phyloP scores from a whole-genome alignment of 768 basidiomycete species.

The Clathrus columnatus region DNA sequence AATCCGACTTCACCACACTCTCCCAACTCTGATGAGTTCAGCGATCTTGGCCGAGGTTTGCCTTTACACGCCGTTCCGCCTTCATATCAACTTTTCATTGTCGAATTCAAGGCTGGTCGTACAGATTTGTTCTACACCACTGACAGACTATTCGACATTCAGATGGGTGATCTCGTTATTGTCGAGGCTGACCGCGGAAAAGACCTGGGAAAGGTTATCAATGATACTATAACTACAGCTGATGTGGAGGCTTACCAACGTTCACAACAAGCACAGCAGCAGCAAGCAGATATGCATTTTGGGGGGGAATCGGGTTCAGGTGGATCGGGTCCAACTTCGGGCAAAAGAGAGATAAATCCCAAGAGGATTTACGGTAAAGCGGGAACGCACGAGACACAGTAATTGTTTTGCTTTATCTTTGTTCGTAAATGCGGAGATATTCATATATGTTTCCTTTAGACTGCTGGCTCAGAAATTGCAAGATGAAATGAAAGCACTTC shows the following conservation, averaged over 20 bases:
- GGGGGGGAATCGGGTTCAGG: slow-evolving; percentile 27
- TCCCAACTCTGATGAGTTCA: slow-evolving; percentile 19
- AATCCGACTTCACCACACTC: slow-evolving; percentile 3
- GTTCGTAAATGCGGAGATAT: not conserved
- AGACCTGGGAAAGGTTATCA: slow-evolving; percentile 86
- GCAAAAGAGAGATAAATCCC: slow-evolving; percentile 90
- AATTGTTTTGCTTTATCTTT: slow-evolving; percentile 22
- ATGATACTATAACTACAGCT: slow-evolving; percentile 80
- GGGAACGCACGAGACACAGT: slow-evolving; percentile 73
- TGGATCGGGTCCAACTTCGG: slow-evolving; percentile 19
- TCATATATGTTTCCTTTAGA: slow-evolving; percentile 28
- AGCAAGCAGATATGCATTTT: slow-evolving; percentile 22
- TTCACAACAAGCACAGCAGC: slow-evolving; percentile 55
- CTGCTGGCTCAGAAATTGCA: slow-evolving; percentile 72
- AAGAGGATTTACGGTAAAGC: slow-evolving; percentile 96
- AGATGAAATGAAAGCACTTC: slow-evolving; percentile 88
- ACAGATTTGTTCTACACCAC: slow-evolving; percentile 91
- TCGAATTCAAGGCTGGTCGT: slow-evolving; percentile 95
- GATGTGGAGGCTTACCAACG: slow-evolving; percentile 90
- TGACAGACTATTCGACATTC: slow-evolving; percentile 55
- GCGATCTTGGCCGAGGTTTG: slow-evolving; percentile 79
- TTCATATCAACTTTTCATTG: slow-evolving; percentile 87
- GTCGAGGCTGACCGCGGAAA: slow-evolving; percentile 95
- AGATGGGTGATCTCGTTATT: slow-evolving; percentile 86
- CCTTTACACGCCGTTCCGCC: slow-evolving; percentile 77